Percentiles rank a stretch among this genome's conserved stretches.
phyloP scores from a whole-genome alignment of 2,329 filamentous ascomycete species.

The Fusarium sp. region DNA sequence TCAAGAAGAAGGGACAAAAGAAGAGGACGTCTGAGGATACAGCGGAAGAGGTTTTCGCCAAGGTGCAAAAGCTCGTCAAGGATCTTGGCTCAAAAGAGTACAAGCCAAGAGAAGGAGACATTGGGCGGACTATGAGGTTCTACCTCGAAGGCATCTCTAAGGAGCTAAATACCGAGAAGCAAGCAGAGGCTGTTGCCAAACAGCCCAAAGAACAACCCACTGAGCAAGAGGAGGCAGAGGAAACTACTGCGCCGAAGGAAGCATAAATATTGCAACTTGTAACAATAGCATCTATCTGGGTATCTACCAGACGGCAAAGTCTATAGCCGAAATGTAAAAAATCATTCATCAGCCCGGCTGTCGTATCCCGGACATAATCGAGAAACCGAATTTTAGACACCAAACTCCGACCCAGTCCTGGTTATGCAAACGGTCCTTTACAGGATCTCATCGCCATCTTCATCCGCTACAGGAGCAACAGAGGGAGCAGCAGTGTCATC shows the following conservation, averaged over 20 bases:
- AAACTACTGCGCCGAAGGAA: neutral
- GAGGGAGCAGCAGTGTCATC: neutral
- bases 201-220: neutral
- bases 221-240: neutral
- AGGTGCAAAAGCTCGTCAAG: slow-evolving; percentile 53
- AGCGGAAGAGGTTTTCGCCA: slow-evolving; percentile 66
- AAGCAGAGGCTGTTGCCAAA: neutral
- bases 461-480: slow-evolving; percentile 39
- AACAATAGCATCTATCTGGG: slow-evolving; percentile 41
- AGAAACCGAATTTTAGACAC: slow-evolving; percentile 44
- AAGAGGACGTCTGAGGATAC: slow-evolving; percentile 71
- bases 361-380: slow-evolving; percentile 30
- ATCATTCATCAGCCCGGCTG: slow-evolving; percentile 33
- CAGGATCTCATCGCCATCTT: slow-evolving; percentile 53
- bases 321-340: slow-evolving; percentile 35
- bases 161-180: slow-evolving; percentile 10
- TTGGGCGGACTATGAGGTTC: slow-evolving; percentile 59
- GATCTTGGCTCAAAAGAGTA: slow-evolving; percentile 57
- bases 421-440: slow-evolving; percentile 31
- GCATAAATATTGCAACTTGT: slow-evolving; percentile 22
- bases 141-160: slow-evolving; percentile 55
- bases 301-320: slow-evolving; percentile 40
- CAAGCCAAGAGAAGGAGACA: slow-evolving; percentile 59
- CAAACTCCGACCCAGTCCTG: slow-evolving; percentile 44
- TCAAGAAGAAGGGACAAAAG: slow-evolving; percentile 69